Conservation (phyloP, 2,329 filamentous ascomycete species). For the Trichoderma sp. region DNA sequence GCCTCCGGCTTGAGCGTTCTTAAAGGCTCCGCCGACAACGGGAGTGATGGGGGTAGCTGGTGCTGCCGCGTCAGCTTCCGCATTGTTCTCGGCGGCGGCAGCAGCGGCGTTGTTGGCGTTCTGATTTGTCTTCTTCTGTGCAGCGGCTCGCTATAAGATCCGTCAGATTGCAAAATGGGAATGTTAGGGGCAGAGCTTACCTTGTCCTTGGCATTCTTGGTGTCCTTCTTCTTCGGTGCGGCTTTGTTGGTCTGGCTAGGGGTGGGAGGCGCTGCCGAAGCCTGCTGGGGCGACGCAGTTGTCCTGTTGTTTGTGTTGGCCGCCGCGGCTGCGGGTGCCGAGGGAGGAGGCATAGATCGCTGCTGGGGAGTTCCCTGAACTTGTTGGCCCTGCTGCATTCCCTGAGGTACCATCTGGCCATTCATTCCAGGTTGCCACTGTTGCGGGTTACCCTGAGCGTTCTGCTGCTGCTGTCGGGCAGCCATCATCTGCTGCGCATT, state of each 20-base stretch:
- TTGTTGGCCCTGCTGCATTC: constrained; percentile 41
- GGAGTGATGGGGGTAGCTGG: constrained; percentile 65
- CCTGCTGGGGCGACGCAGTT: constrained; percentile 61
- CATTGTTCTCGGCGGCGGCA: constrained; percentile 53
- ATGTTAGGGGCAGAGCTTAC: constrained; percentile 30
- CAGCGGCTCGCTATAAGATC: constrained; percentile 45
- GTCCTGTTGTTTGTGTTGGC: constrained; percentile 53
- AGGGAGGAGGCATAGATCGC: constrained; percentile 65
- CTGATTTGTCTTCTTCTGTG: constrained; percentile 62
- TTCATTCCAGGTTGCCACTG: constrained; percentile 43
- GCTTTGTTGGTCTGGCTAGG: constrained; percentile 71
- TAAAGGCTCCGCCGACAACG: constrained; percentile 49
- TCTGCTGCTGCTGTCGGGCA: constrained; percentile 40
- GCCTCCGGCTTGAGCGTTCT: constrained; percentile 31
- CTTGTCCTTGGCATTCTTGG: constrained; percentile 64
- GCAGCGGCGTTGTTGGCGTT: constrained; percentile 50
- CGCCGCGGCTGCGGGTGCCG: constrained; percentile 49
- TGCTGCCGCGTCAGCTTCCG: constrained; percentile 57
- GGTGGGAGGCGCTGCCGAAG: constrained; percentile 69
- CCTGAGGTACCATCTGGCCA: constrained; percentile 40
- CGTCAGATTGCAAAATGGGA: constrained; percentile 23
- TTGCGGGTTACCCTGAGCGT: constrained; percentile 32
- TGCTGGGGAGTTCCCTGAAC: constrained; percentile 71
- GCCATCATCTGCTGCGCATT: constrained; percentile 61
- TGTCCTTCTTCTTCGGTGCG: constrained; percentile 74